Base-by-base conservation (phyloP, 331 rosid genomes). In the Rhamnella rubrinervis region DNA sequence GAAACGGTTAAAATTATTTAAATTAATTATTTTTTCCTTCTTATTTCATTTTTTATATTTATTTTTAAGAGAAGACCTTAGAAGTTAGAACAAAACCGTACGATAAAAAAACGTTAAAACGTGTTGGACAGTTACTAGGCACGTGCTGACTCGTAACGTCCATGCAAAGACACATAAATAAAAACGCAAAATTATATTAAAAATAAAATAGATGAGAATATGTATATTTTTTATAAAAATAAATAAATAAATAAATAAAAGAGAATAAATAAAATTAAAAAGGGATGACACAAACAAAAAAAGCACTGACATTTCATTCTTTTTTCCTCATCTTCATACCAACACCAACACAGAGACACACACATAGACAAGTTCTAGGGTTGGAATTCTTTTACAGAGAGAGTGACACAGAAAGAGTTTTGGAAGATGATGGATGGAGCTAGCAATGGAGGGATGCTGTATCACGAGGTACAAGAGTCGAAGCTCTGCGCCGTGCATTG, bases 401-500 rank as follows among this genome's bases (percentile, higher is more conserved):
- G 38, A 46, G 47, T 19, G 51, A 64, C 19, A 18, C 6, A 20
- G 46, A 40, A 17, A 18, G 25, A 64, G 44, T 65, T 20, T 14
- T 26, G 44, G 39, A 40, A 12, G 82, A 78, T 38, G 72, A 88
- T 91, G 98, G 98, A 95, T 39, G 97, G 93, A 38, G 87, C 86
- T 31, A 89, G 96, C 96, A 95, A 95, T 74, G 98, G 98, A 56
- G 98, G 98, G 20, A 87, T 95, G 91, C 63, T 95, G 87, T 95
- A 95, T 75, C 97, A 95, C 68, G 98, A 95, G 84, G 97, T 95
- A 6, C 98, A 95, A 73, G 98, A 95, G 81, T 95, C 98, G 59
- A 95, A 95, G 85, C 97, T 95, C 0, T 95, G 98, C 65, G 98
- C 98, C 0, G 93, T 91, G 81, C 98, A 95, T 86, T 95, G 98